These are phyloP conservation scores for Hygrocybe punicea DNA, from an alignment of 768 basidiomycete species.

Conservation along the genomic window DNA sequence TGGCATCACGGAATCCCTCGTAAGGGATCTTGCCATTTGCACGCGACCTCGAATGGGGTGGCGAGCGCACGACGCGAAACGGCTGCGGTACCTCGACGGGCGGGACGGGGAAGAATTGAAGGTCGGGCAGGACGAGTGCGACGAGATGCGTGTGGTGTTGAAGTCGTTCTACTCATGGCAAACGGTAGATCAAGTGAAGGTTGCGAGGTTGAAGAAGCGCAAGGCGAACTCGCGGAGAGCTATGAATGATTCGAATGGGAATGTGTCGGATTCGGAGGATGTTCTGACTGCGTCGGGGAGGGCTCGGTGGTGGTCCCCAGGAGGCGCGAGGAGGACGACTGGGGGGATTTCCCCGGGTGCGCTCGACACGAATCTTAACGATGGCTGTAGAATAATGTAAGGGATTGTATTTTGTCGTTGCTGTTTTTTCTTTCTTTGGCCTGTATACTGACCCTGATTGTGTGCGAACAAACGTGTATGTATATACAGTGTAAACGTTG, in stretches of 20 bases:
- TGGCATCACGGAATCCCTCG: conserved; percentile 53
- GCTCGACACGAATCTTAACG: conserved; percentile 45
- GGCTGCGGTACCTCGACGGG: conserved; percentile 66
- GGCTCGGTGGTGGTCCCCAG: conserved; percentile 54
- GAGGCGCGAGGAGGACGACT: conserved; percentile 42
- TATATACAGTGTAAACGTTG: neutral
- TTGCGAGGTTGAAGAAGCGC: conserved; percentile 62
- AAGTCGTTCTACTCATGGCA: conserved; percentile 88
- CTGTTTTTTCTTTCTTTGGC: conserved; percentile 23
- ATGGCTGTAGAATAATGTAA: conserved; percentile 71
- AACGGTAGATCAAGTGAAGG: conserved; percentile 72
- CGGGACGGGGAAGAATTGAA: conserved; percentile 65
- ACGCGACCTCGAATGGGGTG: conserved; percentile 73
- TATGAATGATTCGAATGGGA: conserved; percentile 38
- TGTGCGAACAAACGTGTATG: neutral
- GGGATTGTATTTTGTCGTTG: conserved; percentile 19
- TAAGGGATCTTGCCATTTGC: conserved; percentile 56
- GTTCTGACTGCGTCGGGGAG: conserved; percentile 33
- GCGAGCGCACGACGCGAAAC: conserved; percentile 69
- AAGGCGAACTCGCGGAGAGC: conserved; percentile 47
- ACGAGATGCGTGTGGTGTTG: conserved; percentile 64
- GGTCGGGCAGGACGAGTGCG: conserved; percentile 79
- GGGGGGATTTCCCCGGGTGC: conserved; percentile 52
- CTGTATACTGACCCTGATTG: too few species aligned
- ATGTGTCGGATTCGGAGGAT: conserved; percentile 27